phyloP scores from a whole-genome alignment of 2,329 filamentous ascomycete genomes.

The Sclerotiophoma versabilis region DNA sequence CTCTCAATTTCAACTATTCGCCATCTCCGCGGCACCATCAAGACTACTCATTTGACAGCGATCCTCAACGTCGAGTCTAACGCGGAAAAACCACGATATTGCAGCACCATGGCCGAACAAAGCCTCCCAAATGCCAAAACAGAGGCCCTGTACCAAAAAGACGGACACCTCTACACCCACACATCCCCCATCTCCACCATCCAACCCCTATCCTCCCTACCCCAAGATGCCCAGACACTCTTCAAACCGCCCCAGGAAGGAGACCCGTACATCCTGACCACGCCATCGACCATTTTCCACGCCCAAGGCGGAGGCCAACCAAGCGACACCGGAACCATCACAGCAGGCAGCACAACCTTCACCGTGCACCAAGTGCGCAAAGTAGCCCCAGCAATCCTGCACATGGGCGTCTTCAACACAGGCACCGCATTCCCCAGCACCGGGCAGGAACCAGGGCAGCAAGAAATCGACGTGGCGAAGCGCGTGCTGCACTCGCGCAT shows the following conservation, averaged over 20 bases:
- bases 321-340: slow-evolving; percentile 68
- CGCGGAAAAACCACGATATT: not conserved
- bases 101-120: slow-evolving; percentile 3
- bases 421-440: too few species aligned
- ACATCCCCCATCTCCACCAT: slow-evolving; percentile 57
- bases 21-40: not conserved
- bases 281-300: slow-evolving; percentile 74
- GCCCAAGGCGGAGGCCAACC: slow-evolving; percentile 78
- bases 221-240: slow-evolving; percentile 60
- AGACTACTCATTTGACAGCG: not conserved
- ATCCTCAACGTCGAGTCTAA: not conserved
- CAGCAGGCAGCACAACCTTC: slow-evolving; percentile 62
- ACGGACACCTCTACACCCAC: slow-evolving; percentile 53
- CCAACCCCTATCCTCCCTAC: slow-evolving; percentile 58
- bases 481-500: slow-evolving; percentile 70
- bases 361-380: slow-evolving; percentile 65
- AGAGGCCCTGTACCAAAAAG: slow-evolving; percentile 49
- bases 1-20: not conserved
- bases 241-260: slow-evolving; percentile 63
- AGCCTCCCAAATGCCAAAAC: slow-evolving; percentile 25
- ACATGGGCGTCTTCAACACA: slow-evolving; percentile 65
- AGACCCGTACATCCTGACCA: slow-evolving; percentile 64
- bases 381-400: slow-evolving; percentile 64
- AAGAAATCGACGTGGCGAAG: slow-evolving; percentile 67
- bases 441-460: slow-evolving; percentile 40